phyloP scores from a whole-genome alignment of 495 filamentous ascomycete species.

The Sordaria brevicollis region DNA sequence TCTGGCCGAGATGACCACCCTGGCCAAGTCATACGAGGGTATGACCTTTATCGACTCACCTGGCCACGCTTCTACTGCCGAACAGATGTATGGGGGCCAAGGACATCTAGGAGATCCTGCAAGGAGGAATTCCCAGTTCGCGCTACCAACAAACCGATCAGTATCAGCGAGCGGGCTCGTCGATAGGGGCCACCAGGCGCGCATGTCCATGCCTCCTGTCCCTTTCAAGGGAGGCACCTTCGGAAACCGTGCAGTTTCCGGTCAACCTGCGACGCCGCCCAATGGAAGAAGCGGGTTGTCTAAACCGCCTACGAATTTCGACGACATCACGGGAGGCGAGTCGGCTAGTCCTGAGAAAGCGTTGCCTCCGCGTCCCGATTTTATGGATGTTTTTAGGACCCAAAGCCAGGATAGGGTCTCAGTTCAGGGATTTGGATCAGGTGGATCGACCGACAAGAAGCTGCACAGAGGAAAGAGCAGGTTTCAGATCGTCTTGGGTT shows the following conservation, averaged over 20 bases:
- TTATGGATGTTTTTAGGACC: constrained; percentile 28
- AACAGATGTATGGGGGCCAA: constrained; percentile 20
- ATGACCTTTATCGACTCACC: constrained; percentile 75
- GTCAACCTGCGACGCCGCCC: constrained; percentile 42
- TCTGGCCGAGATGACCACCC: constrained; percentile 75
- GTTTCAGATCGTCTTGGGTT: constrained; percentile 69
- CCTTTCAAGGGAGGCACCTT: constrained; percentile 27
- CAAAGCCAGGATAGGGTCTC: constrained; percentile 68
- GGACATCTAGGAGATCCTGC: constrained; percentile 1
- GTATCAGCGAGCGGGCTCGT: constrained; percentile 34
- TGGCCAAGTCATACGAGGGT: constrained; percentile 76
- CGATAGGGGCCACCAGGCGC: constrained; percentile 38
- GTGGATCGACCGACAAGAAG: constrained; percentile 59
- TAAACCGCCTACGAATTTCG: constrained; percentile 59
- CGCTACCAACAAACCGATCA: constrained; percentile 34
- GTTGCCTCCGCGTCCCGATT: constrained; percentile 19
- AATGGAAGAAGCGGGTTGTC: constrained; percentile 32
- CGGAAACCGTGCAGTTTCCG: constrained; percentile 35
- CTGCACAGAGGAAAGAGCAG: constrained; percentile 78
- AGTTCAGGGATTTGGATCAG: constrained; percentile 74
- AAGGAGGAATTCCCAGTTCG: constrained; percentile 46
- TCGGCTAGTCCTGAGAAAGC: constrained; percentile 24
- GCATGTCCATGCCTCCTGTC: constrained; percentile 71
- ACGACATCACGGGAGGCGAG: constrained; percentile 47
- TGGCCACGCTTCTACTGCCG: constrained; percentile 25